Conservation (phyloP, 2,329 filamentous ascomycete species). For the Aureobasidium sp. region DNA sequence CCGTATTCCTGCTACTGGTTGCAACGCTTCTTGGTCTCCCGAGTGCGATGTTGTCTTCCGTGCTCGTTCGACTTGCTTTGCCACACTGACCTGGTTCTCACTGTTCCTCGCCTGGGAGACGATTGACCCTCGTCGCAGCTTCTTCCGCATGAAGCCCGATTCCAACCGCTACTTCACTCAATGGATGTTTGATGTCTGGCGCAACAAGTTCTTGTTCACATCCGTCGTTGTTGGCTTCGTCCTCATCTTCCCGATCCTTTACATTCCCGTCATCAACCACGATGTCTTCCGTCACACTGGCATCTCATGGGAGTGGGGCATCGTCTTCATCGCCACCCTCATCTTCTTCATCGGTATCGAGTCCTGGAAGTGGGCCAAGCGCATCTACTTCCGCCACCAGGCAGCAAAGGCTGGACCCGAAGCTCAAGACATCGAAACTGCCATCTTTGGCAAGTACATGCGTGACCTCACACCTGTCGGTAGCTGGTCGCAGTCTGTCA, state of each 20-base stretch:
- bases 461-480: constrained; percentile 7
- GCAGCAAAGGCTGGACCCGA: constrained; percentile 9
- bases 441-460: constrained; percentile 18
- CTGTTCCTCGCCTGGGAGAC: constrained; percentile 75
- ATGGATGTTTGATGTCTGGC: constrained; percentile 62
- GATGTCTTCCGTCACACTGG: constrained; percentile 59
- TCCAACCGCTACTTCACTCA: constrained; percentile 56
- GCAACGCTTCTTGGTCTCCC: constrained; percentile 52
- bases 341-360: constrained; percentile 61
- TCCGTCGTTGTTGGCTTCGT: constrained; percentile 38
- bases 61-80: constrained; percentile 66
- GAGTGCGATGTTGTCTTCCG: constrained; percentile 60
- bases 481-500: not conserved
- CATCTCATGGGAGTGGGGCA: constrained; percentile 63
- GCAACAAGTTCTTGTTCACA: constrained; percentile 58
- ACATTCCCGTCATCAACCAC: constrained; percentile 62
- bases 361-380: constrained; percentile 61
- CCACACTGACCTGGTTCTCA: constrained; percentile 68
- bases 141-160: constrained; percentile 66
- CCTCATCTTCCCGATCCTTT: constrained; percentile 44
- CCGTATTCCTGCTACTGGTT: constrained; percentile 46
- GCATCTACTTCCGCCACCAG: constrained; percentile 43
- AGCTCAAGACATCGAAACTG: constrained; percentile 18
- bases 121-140: constrained; percentile 63
- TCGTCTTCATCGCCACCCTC: constrained; percentile 54